A percentile compares a stretch with the other conserved stretches of the same genome.
phyloP scores from a whole-genome alignment of 306 rosid genomes.

The Delonix regia region DNA sequence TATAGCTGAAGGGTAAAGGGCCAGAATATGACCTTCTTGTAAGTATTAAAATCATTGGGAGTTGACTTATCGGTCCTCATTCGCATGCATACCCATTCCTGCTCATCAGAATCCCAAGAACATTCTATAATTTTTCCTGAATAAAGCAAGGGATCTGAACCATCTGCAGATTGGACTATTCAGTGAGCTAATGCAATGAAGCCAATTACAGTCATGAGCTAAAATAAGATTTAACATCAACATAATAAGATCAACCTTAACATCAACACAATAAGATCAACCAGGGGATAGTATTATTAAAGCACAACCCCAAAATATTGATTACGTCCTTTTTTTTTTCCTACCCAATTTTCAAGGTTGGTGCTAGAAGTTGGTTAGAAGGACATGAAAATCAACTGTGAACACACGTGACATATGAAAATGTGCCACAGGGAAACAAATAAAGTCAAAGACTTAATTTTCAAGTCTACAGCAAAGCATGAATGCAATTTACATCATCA shows the following conservation, averaged over 20 bases:
- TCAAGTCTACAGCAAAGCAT: neutral
- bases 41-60: constrained; percentile 91
- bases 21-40: constrained; percentile 63
- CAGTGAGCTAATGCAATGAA: constrained; percentile 32
- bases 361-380: neutral
- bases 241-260: neutral
- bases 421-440: neutral
- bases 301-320: constrained; percentile 8
- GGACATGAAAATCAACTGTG: neutral
- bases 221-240: constrained; percentile 3
- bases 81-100: constrained; percentile 78
- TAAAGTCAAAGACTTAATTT: neutral
- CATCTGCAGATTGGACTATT: constrained; percentile 60
- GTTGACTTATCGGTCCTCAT: constrained; percentile 80
- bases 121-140: constrained; percentile 93
- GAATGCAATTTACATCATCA: constrained; percentile 9
- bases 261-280: constrained; percentile 5
- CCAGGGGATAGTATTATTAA: neutral
- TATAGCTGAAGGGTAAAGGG: constrained; percentile 14
- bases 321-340: neutral
- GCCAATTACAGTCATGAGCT: constrained; percentile 2
- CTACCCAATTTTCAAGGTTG: constrained; percentile 14
- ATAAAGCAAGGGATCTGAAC: constrained; percentile 63
- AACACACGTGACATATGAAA: constrained; percentile 1
- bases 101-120: constrained; percentile 64